These are phyloP conservation scores for Botrytis byssoidea DNA, from an alignment of 2,329 filamentous ascomycete species.

Conservation along the genomic window DNA sequence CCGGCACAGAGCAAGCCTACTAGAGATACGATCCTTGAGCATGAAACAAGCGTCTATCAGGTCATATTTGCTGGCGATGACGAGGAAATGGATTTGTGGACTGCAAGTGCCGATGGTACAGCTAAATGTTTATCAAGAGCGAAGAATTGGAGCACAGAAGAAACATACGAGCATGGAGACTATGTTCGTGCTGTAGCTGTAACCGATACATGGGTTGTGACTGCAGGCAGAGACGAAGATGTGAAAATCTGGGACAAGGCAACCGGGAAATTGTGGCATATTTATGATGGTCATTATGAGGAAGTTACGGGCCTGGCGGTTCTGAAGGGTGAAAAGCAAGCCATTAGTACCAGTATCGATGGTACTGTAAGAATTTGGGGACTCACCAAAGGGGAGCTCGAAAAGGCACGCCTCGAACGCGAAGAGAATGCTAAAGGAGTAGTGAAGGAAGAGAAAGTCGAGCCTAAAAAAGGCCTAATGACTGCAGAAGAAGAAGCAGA, in stretches of 20 bases:
- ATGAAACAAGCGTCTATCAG: conserved; percentile 88
- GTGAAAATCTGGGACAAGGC: conserved; percentile 83
- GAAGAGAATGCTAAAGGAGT: conserved; percentile 47
- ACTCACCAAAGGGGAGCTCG: conserved; percentile 60
- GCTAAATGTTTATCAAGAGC: conserved; percentile 74
- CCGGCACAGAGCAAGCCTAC: conserved; percentile 35
- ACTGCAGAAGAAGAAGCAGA: conserved; percentile 92
- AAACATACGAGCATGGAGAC: conserved; percentile 76
- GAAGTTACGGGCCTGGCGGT: conserved; percentile 82
- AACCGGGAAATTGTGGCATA: conserved; percentile 70
- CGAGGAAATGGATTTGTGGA: conserved; percentile 74
- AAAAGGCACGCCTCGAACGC: conserved; percentile 53
- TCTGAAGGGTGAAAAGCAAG: conserved; percentile 49
- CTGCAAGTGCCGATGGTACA: conserved; percentile 86
- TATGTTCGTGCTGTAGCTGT: conserved; percentile 83
- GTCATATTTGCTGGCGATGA: conserved; percentile 67
- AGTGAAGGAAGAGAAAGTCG: conserved; percentile 44
- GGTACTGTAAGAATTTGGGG: conserved; percentile 85
- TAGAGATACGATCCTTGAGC: conserved; percentile 63
- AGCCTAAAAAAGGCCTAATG: conserved; percentile 54
- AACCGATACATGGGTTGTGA: conserved; percentile 75
- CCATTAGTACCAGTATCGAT: conserved; percentile 87
- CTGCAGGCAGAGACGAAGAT: conserved; percentile 87
- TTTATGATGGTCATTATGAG: conserved; percentile 82
- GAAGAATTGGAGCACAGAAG: conserved; percentile 68